Conservation (phyloP, 2,329 filamentous ascomycete genomes). For the Talaromyces sp. region DNA sequence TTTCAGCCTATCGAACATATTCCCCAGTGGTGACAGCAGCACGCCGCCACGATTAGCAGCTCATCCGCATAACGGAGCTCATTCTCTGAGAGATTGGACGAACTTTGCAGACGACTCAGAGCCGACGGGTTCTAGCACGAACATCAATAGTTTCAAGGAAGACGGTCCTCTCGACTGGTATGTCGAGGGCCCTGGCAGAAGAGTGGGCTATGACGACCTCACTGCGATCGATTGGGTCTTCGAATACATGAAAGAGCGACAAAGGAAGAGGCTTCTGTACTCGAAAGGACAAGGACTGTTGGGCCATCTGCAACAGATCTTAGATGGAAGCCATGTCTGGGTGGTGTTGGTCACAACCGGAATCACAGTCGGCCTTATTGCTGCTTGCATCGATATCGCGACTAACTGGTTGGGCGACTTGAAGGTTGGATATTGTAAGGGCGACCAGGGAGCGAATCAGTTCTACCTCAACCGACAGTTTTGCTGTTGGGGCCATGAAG, state of each 20-base stretch:
- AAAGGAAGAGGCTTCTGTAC: slow-evolving; percentile 72
- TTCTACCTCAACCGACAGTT: slow-evolving; percentile 91
- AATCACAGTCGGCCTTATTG: slow-evolving; percentile 73
- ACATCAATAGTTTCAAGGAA: slow-evolving; percentile 32
- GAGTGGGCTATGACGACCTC: slow-evolving; percentile 92
- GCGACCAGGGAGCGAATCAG: slow-evolving; percentile 67
- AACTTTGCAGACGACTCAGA: slow-evolving; percentile 9
- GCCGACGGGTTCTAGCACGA: slow-evolving; percentile 14
- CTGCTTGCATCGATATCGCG: slow-evolving; percentile 81
- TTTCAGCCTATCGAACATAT: slow-evolving; percentile 36
- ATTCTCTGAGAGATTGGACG: slow-evolving; percentile 20
- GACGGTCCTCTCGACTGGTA: slow-evolving; percentile 67
- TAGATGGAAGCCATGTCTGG: slow-evolving; percentile 90
- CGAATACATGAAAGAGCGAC: slow-evolving; percentile 93
- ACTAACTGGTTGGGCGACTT: slow-evolving; percentile 92
- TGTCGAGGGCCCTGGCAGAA: slow-evolving; percentile 76
- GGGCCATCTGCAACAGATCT: slow-evolving; percentile 65
- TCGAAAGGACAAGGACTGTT: slow-evolving; percentile 64
- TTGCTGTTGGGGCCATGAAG: slow-evolving; percentile 87
- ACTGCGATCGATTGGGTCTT: slow-evolving; percentile 99
- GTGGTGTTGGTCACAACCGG: slow-evolving; percentile 80
- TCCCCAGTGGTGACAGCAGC: slow-evolving; percentile 25
- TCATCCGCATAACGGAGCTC: slow-evolving; percentile 21
- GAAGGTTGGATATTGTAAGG: slow-evolving; percentile 83
- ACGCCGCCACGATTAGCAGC: slow-evolving; percentile 18